These are phyloP conservation scores for Hypoxylon subgilvum DNA, from an alignment of 495 filamentous ascomycete genomes.

Conservation along the genomic window DNA sequence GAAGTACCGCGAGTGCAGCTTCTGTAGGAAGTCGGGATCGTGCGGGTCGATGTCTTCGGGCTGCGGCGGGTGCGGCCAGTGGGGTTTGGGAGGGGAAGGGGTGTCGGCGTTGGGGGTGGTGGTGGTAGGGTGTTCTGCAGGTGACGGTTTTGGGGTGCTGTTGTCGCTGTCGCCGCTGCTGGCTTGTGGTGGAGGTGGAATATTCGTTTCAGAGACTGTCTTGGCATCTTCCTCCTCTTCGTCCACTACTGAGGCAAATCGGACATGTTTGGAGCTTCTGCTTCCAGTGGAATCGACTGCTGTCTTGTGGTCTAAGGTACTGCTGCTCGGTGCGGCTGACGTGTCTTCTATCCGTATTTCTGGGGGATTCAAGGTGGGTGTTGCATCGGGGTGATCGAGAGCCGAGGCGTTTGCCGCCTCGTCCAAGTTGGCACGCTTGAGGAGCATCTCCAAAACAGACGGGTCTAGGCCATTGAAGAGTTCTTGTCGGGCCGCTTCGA, in stretches of 20 bases:
- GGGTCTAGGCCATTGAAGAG: constrained; percentile 72
- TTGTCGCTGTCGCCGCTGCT: constrained; percentile 32
- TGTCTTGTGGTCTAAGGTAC: not conserved
- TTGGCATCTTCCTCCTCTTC: constrained; percentile 27
- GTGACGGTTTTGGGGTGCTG: constrained; percentile 39
- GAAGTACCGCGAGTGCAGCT: constrained; percentile 91
- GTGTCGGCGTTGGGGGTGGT: constrained; percentile 37
- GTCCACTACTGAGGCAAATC: constrained; percentile 28
- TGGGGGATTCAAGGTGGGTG: no score
- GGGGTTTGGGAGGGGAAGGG: constrained; percentile 33
- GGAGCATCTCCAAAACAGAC: constrained; percentile 72
- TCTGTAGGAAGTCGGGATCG: constrained; percentile 78
- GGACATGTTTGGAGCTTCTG: constrained; percentile 15
- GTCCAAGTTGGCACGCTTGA: constrained; percentile 80
- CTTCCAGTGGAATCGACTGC: not conserved
- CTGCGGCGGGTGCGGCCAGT: constrained; percentile 46
- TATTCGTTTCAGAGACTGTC: constrained; percentile 8
- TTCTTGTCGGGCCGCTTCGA: constrained; percentile 76
- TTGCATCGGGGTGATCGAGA: constrained; percentile 41
- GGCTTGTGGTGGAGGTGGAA: constrained; percentile 3
- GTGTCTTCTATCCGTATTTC: constrained; percentile 36
- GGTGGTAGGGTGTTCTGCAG: constrained; percentile 59
- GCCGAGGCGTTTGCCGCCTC: constrained; percentile 54
- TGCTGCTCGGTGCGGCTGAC: constrained; percentile 22
- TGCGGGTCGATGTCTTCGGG: constrained; percentile 78